Base-by-base conservation (phyloP, 2,329 filamentous ascomycete species). In the Diaporthe sp. region DNA sequence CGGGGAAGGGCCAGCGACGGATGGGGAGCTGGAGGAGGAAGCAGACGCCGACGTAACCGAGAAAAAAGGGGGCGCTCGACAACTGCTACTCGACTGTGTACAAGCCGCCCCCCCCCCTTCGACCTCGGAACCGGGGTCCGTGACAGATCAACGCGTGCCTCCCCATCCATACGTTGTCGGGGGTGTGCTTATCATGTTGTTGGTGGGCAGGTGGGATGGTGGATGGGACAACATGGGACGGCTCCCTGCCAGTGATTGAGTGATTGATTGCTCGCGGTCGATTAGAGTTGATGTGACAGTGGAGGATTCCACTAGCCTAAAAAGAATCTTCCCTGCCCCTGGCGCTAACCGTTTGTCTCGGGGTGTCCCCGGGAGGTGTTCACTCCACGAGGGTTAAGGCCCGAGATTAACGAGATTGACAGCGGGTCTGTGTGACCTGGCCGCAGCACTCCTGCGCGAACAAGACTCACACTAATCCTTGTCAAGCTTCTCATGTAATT, bases 331-430 rank as follows among this genome's bases (percentile, higher is more conserved):
- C 63, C 47, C 32, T 68, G 47, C 63, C 63, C 63, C 63, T 68
- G 63, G 63, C 63, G 63, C 63, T 68, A 68, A n/a, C n/a, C n/a
- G 32, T 27, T 37, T 30, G 47, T 68, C 63, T 68, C 63, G 63
- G 63, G 63, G 63, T 68, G 63, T 68, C 63, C 63, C 63, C 63
- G 47, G 63, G 47, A 53, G 22, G 63, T 63, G 17, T n/a, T 37
- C 47, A 30, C 63, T 22, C 63, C 63, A 68, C 63, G 63, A 53
- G 63, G 63, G 63, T 22, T 53, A 68, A 68, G 63, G 47, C 63
- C 63, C 63, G 63, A 68, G 63, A 68, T 68, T 68, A 68, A 68
- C 63, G 63, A 68, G 63, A 68, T 68, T 68, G 63, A 68, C 63
- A 68, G 63, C 63, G 63, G 63, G 63, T 53, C 63, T 68, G 63